Percentiles rank a stretch among this genome's conserved stretches.
Conservation (phyloP, 306 rosid genomes). For the Canavalia ensiformis region DNA sequence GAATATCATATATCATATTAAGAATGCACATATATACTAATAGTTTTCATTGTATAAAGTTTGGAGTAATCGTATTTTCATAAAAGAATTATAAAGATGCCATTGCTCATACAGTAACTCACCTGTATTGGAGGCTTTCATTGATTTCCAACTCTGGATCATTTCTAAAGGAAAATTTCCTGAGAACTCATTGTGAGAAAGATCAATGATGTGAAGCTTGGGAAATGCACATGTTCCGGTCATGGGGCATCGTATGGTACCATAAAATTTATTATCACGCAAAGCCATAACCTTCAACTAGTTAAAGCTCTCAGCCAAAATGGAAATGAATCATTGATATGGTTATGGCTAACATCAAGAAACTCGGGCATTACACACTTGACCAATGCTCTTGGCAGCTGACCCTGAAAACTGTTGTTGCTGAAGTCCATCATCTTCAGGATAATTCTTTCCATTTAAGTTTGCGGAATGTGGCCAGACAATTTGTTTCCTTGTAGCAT, state of each 20-base stretch:
- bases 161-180: conserved; percentile 30
- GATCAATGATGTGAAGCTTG: conserved; percentile 41
- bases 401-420: conserved; percentile 51
- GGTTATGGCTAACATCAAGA: conserved; percentile 30
- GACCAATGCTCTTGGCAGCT: conserved; percentile 44
- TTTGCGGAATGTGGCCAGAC: conserved; percentile 30
- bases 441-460: neutral
- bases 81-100: no score
- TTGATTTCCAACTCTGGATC: conserved; percentile 12
- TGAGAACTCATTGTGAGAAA: conserved; percentile 28
- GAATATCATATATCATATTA: no score
- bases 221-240: neutral
- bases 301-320: conserved; percentile 53
- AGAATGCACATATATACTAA: no score
- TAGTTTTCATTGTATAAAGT: no score
- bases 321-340: conserved; percentile 54
- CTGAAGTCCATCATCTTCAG: conserved; percentile 4
- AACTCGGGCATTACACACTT: conserved; percentile 35
- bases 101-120: neutral
- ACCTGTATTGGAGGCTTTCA: neutral
- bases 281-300: conserved; percentile 34
- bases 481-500: conserved; percentile 19
- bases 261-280: neutral
- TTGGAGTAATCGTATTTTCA: no score
- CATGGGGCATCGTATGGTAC: conserved; percentile 18